Base-by-base conservation (phyloP, 345 rosid genomes). In the Heritiera fomes region DNA sequence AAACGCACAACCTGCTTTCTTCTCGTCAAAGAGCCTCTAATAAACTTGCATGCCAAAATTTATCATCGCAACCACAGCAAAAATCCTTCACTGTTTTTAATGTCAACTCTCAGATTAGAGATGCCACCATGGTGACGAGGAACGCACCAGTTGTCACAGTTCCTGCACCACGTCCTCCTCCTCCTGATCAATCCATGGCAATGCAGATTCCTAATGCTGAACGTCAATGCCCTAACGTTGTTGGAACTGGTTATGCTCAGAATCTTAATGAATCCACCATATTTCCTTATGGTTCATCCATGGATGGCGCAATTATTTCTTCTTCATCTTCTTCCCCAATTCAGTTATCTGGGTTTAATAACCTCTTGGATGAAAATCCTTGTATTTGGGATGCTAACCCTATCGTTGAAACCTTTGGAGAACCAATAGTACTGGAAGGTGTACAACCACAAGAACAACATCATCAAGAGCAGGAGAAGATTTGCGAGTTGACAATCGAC, bases 1-100 rank as follows among this genome's bases (percentile, higher is more conserved):
- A 81, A 49, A 89, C 92, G 8, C 92, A 89, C 85, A 86, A 82
- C 64, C 76, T 83, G 15, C 79, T 88, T 74, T 83, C 82, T 75
- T 58, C 80, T 52, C 85, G 77, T 58, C 82, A 80, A 50, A 78
- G 87, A 76, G 77, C 85, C 15, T 20, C 76, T 6, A 77, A 70
- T 6, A 83, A 86, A 73, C 12, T 55, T 65, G 15, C 79, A 58
- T 55, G 70, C 78, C 56, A 79, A 61, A 40, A 71, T 53, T 23
- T 69, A 41, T 46, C 72, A 23, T 59, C 81, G 17, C 81, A 76
- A 66, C 52, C 72, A 34, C 73, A 68, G 45, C 66, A 84, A 8
- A 76, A 47, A 47, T 8, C 80, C 32, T 78, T 81, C 76, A 73
- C 85, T 0, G 71, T 81, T 14, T 74, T 66, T 73, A 77, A 71